phyloP scores from a whole-genome alignment of 2,329 filamentous ascomycete genomes.

The Sporothrix pallida region DNA sequence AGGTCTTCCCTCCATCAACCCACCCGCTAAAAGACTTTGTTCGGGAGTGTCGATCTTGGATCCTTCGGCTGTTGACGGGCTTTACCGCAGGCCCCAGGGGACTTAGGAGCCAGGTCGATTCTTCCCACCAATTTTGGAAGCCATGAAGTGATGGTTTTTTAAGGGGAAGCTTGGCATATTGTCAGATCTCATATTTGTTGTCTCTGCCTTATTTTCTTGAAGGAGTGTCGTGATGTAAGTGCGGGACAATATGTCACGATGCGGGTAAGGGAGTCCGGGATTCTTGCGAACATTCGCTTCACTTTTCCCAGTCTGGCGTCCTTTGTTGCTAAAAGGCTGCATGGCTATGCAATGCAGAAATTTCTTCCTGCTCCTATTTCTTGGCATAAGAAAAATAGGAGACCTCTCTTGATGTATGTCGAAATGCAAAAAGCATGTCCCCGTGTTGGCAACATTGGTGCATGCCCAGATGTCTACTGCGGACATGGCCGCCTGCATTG shows the following conservation, averaged over 20 bases:
- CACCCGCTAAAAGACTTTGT: not conserved
- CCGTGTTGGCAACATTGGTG: not conserved
- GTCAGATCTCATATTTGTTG: too few species aligned
- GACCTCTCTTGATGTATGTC: not conserved
- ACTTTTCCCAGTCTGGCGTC: not conserved
- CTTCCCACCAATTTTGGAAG: too few species aligned
- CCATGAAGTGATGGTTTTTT: too few species aligned
- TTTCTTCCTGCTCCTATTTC: not conserved
- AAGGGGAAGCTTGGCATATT: too few species aligned
- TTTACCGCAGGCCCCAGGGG: not conserved
- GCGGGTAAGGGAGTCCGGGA: slow-evolving; percentile 9
- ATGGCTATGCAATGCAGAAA: not conserved
- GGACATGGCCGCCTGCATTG: too few species aligned
- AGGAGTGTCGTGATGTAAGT: not conserved
- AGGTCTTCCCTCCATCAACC: not conserved
- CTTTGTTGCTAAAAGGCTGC: not conserved
- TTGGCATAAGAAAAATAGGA: not conserved
- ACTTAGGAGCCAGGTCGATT: not conserved
- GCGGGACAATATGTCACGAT: not conserved
- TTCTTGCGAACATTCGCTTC: not conserved
- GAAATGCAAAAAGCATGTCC: not conserved
- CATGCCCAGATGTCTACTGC: too few species aligned
- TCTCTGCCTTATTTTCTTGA: too few species aligned
- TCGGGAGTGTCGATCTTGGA: slow-evolving; percentile 12
- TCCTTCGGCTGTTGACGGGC: not conserved